Evolutionary conservation across 257 asterid species (phyloP), one percentile per base, ranked within the genome.

Genomic region (Ballota nigra): DNA sequence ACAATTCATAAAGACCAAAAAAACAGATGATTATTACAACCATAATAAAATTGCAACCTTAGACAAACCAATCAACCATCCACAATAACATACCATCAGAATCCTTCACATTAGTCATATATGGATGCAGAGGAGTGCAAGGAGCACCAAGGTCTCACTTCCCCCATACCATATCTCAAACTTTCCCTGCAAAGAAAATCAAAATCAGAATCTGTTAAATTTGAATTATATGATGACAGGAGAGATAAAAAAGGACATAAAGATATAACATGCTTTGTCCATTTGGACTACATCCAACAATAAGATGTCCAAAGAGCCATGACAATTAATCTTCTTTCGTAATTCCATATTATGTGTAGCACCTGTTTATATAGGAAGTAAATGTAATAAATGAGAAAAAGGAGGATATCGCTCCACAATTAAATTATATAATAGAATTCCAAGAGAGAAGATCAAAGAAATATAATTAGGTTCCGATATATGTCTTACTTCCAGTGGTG

Each of bases 61-160:
- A 33, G 72, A 69, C 28, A 41, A 63, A 58, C 6, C 60, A 57
- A 76, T n/a, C n/a, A n/a, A n/a, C n/a, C n/a, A n/a, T 63, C 51
- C 33, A n/a, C 23, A 74, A 77, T 23, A 61, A 43, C 71, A 63
- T 73, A 88, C 96, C 96, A 75, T 83, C 96, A 60, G 99, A 79
- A 79, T 94, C 99, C 83, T 96, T 86, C 99, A 94, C 89, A 20
- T 98, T 98, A 51, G 99, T 94, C 96, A 84, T 89, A 72, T 82
- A 86, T 23, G 97, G 99, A 83, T 88, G 97, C 61, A 91, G 81
- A 8, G 99, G 97, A 78, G 99, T 94, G 71, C 97, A 88, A 78
- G 92, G 89, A 72, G 99, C 86, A 86, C 83, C 4, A 98, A 98
- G 45, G 99, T 95, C 87, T 92, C 98, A 72, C 95, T 85, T 61